Conservation (phyloP, 2,329 filamentous ascomycete genomes). For the Fusarium pilosicola region DNA sequence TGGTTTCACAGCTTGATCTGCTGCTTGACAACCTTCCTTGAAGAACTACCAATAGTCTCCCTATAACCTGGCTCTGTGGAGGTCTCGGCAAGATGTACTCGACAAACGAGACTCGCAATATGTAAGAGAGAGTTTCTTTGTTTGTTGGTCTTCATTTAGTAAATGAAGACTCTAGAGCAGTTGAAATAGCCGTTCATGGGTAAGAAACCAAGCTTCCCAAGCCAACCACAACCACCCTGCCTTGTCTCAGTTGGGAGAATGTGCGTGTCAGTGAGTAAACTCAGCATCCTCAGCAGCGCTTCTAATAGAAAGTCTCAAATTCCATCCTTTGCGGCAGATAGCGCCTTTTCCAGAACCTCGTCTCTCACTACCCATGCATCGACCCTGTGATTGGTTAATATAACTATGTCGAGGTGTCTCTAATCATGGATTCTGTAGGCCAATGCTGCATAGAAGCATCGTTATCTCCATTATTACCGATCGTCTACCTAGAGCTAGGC, state of each 20-base stretch:
- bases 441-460: background rate
- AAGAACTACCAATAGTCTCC: background rate
- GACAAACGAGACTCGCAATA: background rate
- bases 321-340: background rate
- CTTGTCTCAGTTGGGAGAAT: background rate
- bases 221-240: background rate
- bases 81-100: background rate
- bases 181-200: too few relatives aligned
- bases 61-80: too few relatives aligned
- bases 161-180: background rate
- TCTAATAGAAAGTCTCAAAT: too few relatives aligned
- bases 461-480: background rate
- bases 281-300: background rate
- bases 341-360: background rate
- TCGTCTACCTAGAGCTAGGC: too few relatives aligned
- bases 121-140: too few relatives aligned
- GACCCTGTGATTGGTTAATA: background rate
- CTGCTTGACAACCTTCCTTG: fast-evolving
- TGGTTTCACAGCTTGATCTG: background rate
- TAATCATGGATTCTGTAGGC: fast-evolving
- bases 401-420: background rate
- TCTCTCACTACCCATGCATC: too few relatives aligned
- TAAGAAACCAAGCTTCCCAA: background rate
- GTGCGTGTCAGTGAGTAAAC: background rate
- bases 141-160: fast-evolving